A percentile compares a stretch with the other conserved stretches of the same genome.
phyloP scores from a whole-genome alignment of 1,139 yeast species.

The Yamadazyma oceani region DNA sequence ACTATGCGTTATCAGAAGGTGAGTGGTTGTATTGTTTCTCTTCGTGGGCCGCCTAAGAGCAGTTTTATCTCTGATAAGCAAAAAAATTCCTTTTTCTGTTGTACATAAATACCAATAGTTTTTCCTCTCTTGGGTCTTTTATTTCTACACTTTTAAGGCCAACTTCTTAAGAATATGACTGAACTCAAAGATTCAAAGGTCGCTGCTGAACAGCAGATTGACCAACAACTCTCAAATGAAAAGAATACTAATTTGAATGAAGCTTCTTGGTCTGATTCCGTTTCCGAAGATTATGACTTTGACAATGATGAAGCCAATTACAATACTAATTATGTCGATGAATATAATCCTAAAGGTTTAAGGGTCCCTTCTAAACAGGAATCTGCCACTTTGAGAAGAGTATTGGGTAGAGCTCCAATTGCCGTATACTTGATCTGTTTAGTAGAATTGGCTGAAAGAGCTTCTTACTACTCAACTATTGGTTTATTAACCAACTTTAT shows the following conservation, averaged over 20 bases:
- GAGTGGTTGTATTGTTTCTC: no score
- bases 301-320: conserved; percentile 27
- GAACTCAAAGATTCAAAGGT: neutral
- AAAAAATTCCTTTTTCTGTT: no score
- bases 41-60: no score
- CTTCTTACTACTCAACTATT: conserved; percentile 45
- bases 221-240: neutral
- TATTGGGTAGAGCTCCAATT: conserved; percentile 30
- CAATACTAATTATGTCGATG: conserved; percentile 28
- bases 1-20: no score
- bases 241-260: conserved; percentile 8
- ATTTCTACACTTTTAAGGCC: no score
- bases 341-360: conserved; percentile 33
- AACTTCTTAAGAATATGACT: neutral
- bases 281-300: conserved; percentile 23
- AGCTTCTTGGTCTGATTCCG: conserved; percentile 13
- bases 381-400: conserved; percentile 40
- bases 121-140: no score
- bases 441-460: conserved; percentile 48
- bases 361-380: conserved; percentile 45
- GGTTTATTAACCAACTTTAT: conserved; percentile 45
- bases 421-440: conserved; percentile 38
- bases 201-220: neutral
- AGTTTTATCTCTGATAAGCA: no score
- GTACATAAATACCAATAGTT: no score